A percentile compares a stretch with the other conserved stretches of the same genome.
These are phyloP conservation scores for Wickerhamiella galacta DNA, from an alignment of 805 yeast species.

Conservation along the genomic window DNA sequence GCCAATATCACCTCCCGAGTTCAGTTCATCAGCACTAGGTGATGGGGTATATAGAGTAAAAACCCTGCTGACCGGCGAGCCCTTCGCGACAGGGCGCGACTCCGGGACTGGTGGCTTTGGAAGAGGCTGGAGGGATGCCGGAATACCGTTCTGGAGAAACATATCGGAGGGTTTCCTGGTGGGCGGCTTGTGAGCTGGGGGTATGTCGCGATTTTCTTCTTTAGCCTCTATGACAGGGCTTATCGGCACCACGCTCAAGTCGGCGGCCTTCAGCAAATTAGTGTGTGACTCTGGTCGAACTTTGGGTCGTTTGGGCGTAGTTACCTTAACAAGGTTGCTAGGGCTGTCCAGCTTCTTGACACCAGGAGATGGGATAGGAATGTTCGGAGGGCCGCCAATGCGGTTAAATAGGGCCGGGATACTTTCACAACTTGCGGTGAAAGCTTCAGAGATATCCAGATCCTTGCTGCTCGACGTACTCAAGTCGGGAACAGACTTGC, in stretches of 20 bases:
- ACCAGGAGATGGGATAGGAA: too few relatives aligned
- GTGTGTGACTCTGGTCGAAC: neutral
- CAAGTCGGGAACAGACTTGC: neutral
- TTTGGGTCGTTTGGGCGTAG: constrained; percentile 4
- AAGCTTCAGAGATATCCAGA: too few relatives aligned
- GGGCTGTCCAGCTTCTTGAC: too few relatives aligned
- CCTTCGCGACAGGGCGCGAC: too few relatives aligned
- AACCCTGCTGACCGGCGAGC: too few relatives aligned
- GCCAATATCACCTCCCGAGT: too few relatives aligned
- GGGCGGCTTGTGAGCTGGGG: neutral
- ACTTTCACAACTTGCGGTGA: too few relatives aligned
- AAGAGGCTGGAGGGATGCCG: neutral
- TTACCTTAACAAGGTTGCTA: constrained; percentile 4
- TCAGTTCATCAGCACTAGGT: neutral
- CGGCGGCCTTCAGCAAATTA: neutral
- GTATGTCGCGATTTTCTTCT: neutral
- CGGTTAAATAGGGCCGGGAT: too few relatives aligned
- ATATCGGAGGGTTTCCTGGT: neutral
- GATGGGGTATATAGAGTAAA: too few relatives aligned
- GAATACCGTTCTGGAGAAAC: neutral
- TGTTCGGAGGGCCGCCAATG: too few relatives aligned
- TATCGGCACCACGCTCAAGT: constrained; percentile 4
- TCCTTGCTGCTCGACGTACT: too few relatives aligned
- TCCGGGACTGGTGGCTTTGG: constrained; percentile 1
- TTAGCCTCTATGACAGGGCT: neutral